phyloP scores from a whole-genome alignment of 768 basidiomycete species.

The Mycena polygramma region DNA sequence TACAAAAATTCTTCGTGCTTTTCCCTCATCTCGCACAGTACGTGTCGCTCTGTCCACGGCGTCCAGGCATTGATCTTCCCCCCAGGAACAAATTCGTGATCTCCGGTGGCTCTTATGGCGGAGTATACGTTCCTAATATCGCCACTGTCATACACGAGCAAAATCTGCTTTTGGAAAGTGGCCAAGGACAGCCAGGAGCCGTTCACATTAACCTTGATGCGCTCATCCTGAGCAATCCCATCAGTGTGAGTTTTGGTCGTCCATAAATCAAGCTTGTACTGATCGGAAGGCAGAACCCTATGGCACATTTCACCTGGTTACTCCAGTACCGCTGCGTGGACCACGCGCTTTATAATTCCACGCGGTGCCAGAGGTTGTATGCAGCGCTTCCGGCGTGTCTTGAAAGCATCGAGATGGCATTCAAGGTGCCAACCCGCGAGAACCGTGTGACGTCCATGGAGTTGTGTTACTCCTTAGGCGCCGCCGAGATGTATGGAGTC shows the following conservation, averaged over 20 bases:
- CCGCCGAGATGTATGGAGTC: slow-evolving; percentile 4
- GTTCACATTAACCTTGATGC: slow-evolving; percentile 45
- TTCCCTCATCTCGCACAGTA: slow-evolving; percentile 36
- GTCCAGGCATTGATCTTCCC: fast-evolving
- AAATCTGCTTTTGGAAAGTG: slow-evolving; percentile 39
- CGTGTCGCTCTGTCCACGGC: not conserved
- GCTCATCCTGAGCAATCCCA: slow-evolving; percentile 43
- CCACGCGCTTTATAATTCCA: slow-evolving; percentile 42
- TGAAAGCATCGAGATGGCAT: slow-evolving; percentile 29
- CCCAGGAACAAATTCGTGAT: slow-evolving; percentile 36
- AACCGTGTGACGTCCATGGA: slow-evolving; percentile 9
- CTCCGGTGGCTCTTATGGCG: slow-evolving; percentile 46
- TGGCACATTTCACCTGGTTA: slow-evolving; percentile 42
- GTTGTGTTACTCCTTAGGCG: not conserved
- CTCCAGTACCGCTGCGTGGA: slow-evolving; percentile 43
- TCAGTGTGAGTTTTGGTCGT: not conserved
- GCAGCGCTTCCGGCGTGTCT: slow-evolving; percentile 40
- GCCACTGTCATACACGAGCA: slow-evolving; percentile 48
- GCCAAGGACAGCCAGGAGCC: slow-evolving; percentile 33
- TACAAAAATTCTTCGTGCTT: slow-evolving; percentile 50
- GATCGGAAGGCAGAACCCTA: slow-evolving; percentile 36
- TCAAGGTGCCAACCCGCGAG: slow-evolving; percentile 2
- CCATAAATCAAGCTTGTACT: slow-evolving; percentile 5
- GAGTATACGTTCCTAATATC: slow-evolving; percentile 47
- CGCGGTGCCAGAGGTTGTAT: slow-evolving; percentile 38